Base-by-base conservation (phyloP, 345 rosid species). In the Populus pruinosa region DNA sequence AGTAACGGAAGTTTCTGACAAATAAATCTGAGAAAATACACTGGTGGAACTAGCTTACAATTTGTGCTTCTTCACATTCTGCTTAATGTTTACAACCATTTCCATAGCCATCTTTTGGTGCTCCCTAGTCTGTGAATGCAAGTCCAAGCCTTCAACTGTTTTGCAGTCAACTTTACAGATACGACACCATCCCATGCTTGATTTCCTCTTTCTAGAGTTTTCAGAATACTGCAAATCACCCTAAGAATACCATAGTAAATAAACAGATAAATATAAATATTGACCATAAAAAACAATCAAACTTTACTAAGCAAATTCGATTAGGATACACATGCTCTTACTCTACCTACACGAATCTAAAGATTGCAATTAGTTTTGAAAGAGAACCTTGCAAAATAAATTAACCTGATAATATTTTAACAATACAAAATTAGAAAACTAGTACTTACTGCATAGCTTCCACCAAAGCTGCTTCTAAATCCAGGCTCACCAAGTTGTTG, bases 131-230 rank as follows among this genome's bases (percentile, higher is more conserved):
- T 89, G 93, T 29, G 92, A 89, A 87, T 93, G 93, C 69, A 89
- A 74, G 80, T 90, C 91, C 79, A 87, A 82, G 74, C 95, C 89
- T 79, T 90, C 93, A 67, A 90, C 91, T 31, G 93, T 87, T 82
- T 90, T 90, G 76, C 97, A 90, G 67, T 92, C 95, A 65, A 91
- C 84, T 75, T 89, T 90, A 86, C 97, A 92, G 53, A 92, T 88
- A 33, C 92, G 91, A 73, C 97, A 92, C 97, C 97, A 92, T 44
- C 91, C 94, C 86, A 77, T 83, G 88, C 81, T 82, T 69, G 79
- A 27, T 80, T 74, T 87, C 82, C 92, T 87, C 85, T 86, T 90
- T 76, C 94, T 89, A 33, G 83, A 78, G 82, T 78, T 82, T 62
- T 86, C 94, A 78, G 83, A 84, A 70, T 87, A 65, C 53, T 87